Evolutionary conservation across 2,329 filamentous ascomycete species (phyloP), one percentile per base, ranked within the genome.

Genomic region (Colletotrichum lini): DNA sequence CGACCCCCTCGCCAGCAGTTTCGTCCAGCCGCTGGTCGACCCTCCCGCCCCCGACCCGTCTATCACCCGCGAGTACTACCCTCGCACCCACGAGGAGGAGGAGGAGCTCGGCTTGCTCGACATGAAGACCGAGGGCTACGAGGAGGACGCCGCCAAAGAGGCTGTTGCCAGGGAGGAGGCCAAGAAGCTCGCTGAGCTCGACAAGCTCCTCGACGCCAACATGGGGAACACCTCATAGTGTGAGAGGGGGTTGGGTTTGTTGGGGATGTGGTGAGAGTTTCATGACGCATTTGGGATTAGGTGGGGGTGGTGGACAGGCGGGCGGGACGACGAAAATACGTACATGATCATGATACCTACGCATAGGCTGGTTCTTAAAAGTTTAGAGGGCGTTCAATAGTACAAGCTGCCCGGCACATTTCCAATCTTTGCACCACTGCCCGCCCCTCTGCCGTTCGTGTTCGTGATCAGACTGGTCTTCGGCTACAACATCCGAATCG

Each of bases 81-180:
- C 93, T 71, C 89, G 96, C 72, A 98, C 96, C 0, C 91, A 92
- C 0, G 94, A 98, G 80, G 96, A 99, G 79, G 94, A 98, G 82
- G 96, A 99, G 78, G 94, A 98, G 70, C 85, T 99, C 13, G 96
- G 96, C 0, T 84, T 99, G 74, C 91, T 86, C 70, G 96, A 99
- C 79, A 99, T 99, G 91, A 96, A 96, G 87, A 91, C 91, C 0
- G 95, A 98, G 80, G 91, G 91, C 0, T 98, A 99, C 78, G 92
- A 92, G 80, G 85, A 90, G 64, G 88, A 90, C 72, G 70, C 77
- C 1, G 80, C 78, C 49, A 64, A 65, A 18, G 65, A 69, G 60
- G 61, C 69, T 3, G 70, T 35, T 18, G 67, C 59, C 52, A 64
- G 67, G 56, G 64, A 74, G 21, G 65, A 65, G 65, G 67, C 66